phyloP scores from a whole-genome alignment of 306 rosid genomes.

The Heteromeles arbutifolia region DNA sequence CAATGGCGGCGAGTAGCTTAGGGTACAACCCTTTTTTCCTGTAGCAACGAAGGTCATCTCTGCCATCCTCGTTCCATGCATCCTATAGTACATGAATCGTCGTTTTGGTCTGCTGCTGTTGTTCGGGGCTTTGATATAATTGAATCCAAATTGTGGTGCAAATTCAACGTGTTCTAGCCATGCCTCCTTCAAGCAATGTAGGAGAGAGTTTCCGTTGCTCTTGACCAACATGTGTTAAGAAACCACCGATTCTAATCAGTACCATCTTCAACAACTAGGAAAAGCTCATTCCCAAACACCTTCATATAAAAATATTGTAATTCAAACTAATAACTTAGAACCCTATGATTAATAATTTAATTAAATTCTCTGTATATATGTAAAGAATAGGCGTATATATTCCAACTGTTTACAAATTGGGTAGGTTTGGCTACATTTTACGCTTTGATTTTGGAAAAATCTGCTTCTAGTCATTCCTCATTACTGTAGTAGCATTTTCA shows the following conservation, averaged over 20 bases:
- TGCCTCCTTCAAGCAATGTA: constrained; percentile 3
- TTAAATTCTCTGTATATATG: no score
- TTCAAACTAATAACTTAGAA: no score
- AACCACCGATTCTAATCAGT: neutral
- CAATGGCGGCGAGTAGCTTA: neutral
- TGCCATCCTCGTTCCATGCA: neutral
- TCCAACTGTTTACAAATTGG: no score
- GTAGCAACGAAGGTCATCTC: neutral
- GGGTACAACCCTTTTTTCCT: neutral
- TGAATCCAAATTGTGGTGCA: neutral
- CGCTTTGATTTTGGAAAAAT: no score
- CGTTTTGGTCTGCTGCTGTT: constrained; percentile 10
- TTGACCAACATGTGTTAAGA: neutral
- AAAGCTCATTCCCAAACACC: neutral
- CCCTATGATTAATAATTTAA: no score
- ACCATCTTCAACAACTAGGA: neutral
- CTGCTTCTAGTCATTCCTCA: no score
- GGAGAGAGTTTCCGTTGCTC: neutral
- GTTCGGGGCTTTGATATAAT: neutral
- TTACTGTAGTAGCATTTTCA: no score
- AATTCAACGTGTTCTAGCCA: neutral
- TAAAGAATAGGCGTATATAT: no score
- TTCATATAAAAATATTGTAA: no score
- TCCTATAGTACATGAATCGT: constrained; percentile 15
- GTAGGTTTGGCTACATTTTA: no score